These are phyloP conservation scores for Citrus inodora DNA, from an alignment of 345 rosid genomes.

Conservation along the genomic window DNA sequence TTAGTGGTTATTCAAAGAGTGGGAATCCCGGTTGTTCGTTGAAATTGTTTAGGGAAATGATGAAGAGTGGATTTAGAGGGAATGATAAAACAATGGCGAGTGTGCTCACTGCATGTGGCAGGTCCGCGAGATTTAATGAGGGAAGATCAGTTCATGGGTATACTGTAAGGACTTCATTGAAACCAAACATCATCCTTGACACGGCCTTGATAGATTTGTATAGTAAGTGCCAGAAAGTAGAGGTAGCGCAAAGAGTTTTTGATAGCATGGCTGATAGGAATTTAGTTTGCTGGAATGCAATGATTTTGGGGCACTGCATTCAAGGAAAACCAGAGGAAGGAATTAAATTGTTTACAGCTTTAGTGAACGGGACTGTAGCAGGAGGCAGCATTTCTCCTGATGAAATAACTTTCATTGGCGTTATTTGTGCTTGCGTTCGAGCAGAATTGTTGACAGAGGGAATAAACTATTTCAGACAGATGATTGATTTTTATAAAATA, in stretches of 20 bases:
- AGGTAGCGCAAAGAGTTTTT: conserved; percentile 48
- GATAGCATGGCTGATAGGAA: conserved; percentile 38
- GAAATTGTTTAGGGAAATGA: conserved; percentile 62
- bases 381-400: conserved; percentile 34
- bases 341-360: conserved; percentile 41
- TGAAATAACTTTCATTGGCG: conserved; percentile 54
- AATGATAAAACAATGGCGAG: conserved; percentile 40
- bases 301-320: conserved; percentile 76
- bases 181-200: conserved; percentile 28
- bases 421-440: conserved; percentile 66
- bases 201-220: conserved; percentile 70
- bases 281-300: conserved; percentile 67
- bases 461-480: conserved; percentile 39
- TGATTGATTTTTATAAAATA: conserved; percentile 41
- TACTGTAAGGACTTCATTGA: conserved; percentile 29
- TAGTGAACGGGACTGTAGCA: conserved; percentile 19
- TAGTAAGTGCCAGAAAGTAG: conserved; percentile 52
- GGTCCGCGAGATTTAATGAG: conserved; percentile 61
- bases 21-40: conserved; percentile 53
- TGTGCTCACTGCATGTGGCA: conserved; percentile 50
- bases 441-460: conserved; percentile 46
- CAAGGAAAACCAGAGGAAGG: conserved; percentile 64
- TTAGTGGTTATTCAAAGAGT: conserved; percentile 43
- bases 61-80: conserved; percentile 31
- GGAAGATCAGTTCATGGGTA: conserved; percentile 72